These are phyloP conservation scores for Phytophthora ohioensis DNA, from an alignment of 352 stramenopile genomes.

Conservation along the genomic window DNA sequence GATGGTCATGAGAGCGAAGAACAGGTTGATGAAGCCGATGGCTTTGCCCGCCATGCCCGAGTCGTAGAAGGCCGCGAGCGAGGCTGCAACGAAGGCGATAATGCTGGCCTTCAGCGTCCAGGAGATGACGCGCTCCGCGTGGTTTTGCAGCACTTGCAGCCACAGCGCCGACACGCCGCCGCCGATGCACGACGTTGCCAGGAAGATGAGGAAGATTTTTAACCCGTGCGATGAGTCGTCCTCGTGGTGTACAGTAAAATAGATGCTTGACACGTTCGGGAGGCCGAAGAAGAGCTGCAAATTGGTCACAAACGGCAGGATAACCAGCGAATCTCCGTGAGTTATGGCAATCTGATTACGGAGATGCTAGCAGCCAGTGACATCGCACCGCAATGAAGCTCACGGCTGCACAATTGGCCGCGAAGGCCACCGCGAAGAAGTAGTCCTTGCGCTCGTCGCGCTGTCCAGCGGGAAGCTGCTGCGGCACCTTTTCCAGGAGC, in stretches of 20 bases:
- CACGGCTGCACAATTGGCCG: conserved; percentile 63
- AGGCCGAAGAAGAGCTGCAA: conserved; percentile 73
- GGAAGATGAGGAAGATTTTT: conserved; percentile 75
- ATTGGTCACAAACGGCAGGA: conserved; percentile 2
- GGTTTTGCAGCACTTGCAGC: conserved; percentile 79
- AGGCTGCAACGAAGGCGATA: conserved; percentile 55
- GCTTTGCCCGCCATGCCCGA: conserved; percentile 78
- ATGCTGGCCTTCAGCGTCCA: conserved; percentile 77
- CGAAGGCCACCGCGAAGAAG: conserved; percentile 72
- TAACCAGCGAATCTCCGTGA: conserved; percentile 4
- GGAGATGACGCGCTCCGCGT: conserved; percentile 75
- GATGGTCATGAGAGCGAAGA: conserved; percentile 68
- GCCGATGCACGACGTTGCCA: conserved; percentile 72
- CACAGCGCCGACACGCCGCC: conserved; percentile 75
- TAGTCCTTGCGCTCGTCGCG: conserved; percentile 73
- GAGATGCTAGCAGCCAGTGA: neutral
- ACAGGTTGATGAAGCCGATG: conserved; percentile 86
- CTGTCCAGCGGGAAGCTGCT: conserved; percentile 32
- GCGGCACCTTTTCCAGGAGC: conserved; percentile 67
- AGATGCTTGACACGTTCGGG: conserved; percentile 77
- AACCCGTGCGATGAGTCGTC: conserved; percentile 71
- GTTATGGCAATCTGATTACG: conserved; percentile 29
- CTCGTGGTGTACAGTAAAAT: conserved; percentile 81
- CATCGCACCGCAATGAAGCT: conserved; percentile 64
- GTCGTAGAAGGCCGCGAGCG: conserved; percentile 71